Base-by-base conservation (phyloP, 1,284 basidiomycete genomes). In the Rhodofomes roseus region DNA sequence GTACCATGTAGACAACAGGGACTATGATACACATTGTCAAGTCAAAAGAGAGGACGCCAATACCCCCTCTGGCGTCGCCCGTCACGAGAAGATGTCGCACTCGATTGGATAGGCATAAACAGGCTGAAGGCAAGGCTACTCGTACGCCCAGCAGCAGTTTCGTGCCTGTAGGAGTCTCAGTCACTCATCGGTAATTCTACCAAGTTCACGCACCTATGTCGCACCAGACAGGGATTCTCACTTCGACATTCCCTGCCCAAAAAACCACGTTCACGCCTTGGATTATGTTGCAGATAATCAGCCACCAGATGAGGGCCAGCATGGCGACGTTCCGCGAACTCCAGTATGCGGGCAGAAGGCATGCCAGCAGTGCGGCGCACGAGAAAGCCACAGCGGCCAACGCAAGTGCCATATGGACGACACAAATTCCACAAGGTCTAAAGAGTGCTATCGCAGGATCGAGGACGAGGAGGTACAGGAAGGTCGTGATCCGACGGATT, bases 1-100 rank as follows among this genome's bases (percentile, higher is more conserved):
- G 68, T 23, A 73, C 71, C 77, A 85, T 83, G 66, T 83, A 84
- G 37, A 85, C 37, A 43, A 84, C 51, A 25, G 89, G 86, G 29
- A 85, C 55, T 2, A 79, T 70, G 66, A 85, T 76, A 63, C 83
- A 87, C 62, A 85, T 71, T n/a, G 74, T 55, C 57, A 79, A 63
- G 58, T 90, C 86, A 55, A 84, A 70, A 31, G 81, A 62, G 27
- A 71, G 71, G 52, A 73, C 73, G 44, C 70, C 68, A 31, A 60
- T 69, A 2, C 50, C 31, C 50, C 53, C 59, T 56, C 58, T 58
- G 12, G 56, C 54, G 39, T 37, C 41, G n/a, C 29, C 34, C 54
- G 58, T 51, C 61, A 54, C 60, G 56, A 36, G 62, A 55, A 29
- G 63, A 50, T 60, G 58, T 25, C 62, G 59, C 8, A 77, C 65